These are phyloP conservation scores for Raffaelea albimanens DNA, from an alignment of 2,329 filamentous ascomycete genomes.

Conservation along the genomic window DNA sequence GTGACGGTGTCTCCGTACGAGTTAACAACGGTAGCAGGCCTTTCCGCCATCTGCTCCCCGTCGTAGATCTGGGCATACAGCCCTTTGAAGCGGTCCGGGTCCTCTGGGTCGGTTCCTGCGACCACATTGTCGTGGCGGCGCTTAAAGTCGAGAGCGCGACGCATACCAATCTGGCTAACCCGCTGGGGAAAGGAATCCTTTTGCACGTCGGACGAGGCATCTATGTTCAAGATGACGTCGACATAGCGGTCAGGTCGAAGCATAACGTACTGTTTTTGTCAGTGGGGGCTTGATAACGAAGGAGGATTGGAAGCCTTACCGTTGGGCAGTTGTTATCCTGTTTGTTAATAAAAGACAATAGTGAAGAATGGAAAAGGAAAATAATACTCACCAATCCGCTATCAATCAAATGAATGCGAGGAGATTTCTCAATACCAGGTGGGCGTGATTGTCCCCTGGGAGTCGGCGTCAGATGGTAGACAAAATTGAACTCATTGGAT, in stretches of 20 bases:
- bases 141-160: slow-evolving; percentile 21
- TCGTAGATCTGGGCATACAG: slow-evolving; percentile 20
- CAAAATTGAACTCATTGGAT: slow-evolving; percentile 22
- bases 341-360: neutral
- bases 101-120: slow-evolving; percentile 10
- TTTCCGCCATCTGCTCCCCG: slow-evolving; percentile 13
- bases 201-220: slow-evolving; percentile 19
- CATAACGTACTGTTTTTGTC: slow-evolving; percentile 6
- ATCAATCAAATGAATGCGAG: slow-evolving; percentile 23
- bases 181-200: slow-evolving; percentile 22
- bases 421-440: slow-evolving; percentile 21
- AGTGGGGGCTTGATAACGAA: neutral
- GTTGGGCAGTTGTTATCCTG: slow-evolving; percentile 22
- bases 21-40: slow-evolving; percentile 18
- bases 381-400: slow-evolving; percentile 16
- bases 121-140: slow-evolving; percentile 17
- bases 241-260: slow-evolving; percentile 17
- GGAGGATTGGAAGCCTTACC: neutral
- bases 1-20: slow-evolving; percentile 19
- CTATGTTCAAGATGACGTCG: slow-evolving; percentile 24
- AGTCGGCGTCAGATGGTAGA: slow-evolving; percentile 19
- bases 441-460: slow-evolving; percentile 14
- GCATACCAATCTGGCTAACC: slow-evolving; percentile 21
- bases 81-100: slow-evolving; percentile 19
- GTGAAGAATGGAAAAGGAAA: neutral